Conservation (phyloP, 2,329 filamentous ascomycete species). For the Coniochaeta prunicola region DNA sequence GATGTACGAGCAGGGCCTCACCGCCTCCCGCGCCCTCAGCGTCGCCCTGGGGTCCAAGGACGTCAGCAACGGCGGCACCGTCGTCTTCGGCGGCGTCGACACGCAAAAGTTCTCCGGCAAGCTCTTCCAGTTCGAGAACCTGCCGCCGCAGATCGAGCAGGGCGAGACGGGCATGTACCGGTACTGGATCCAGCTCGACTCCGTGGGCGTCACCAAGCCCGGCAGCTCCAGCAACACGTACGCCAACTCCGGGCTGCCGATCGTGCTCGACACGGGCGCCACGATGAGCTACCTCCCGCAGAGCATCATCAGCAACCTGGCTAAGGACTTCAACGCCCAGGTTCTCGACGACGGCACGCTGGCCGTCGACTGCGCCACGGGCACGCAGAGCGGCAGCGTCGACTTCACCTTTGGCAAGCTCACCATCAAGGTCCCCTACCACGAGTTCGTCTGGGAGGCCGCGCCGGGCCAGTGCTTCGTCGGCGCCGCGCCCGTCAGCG, state of each 20-base stretch:
- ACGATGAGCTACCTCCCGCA: slow-evolving; percentile 40
- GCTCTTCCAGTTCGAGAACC: slow-evolving; percentile 34
- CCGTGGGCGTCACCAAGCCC: slow-evolving; percentile 16
- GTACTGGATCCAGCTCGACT: slow-evolving; percentile 25
- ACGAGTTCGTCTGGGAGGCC: slow-evolving; percentile 42
- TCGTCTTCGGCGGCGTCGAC: slow-evolving; percentile 32
- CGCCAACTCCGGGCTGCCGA: slow-evolving; percentile 12
- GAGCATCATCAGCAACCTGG: slow-evolving; percentile 31
- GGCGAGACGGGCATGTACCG: slow-evolving; percentile 14
- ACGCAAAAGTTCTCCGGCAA: slow-evolving; percentile 25
- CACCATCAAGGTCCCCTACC: slow-evolving; percentile 32
- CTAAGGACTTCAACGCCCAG: slow-evolving; percentile 33
- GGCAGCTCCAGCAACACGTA: slow-evolving; percentile 12
- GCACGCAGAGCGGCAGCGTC: slow-evolving; percentile 29
- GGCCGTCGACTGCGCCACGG: slow-evolving; percentile 33
- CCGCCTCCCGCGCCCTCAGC: slow-evolving; percentile 14
- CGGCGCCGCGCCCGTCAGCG: slow-evolving; percentile 18
- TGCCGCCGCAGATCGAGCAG: slow-evolving; percentile 16
- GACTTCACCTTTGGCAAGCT: slow-evolving; percentile 40
- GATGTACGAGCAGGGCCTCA: slow-evolving; percentile 25
- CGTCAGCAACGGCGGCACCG: slow-evolving; percentile 17
- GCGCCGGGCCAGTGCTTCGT: slow-evolving; percentile 30
- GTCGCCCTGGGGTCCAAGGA: slow-evolving; percentile 14
- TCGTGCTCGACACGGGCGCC: slow-evolving; percentile 43
- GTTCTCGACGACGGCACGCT: slow-evolving; percentile 33